These are phyloP conservation scores for Candida odintsovae DNA, from an alignment of 805 yeast species.

Conservation along the genomic window DNA sequence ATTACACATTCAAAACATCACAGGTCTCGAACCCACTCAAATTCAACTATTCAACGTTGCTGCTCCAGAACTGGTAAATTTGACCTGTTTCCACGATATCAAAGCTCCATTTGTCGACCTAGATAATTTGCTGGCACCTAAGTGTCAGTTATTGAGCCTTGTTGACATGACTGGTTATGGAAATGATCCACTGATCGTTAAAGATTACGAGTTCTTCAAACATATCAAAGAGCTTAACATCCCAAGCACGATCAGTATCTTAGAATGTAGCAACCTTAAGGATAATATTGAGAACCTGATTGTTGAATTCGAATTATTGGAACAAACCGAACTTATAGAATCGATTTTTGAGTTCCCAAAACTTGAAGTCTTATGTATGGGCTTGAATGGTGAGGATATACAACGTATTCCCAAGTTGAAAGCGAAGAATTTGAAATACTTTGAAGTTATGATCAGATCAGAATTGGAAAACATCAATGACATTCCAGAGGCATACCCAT, in stretches of 20 bases:
- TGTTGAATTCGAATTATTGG: neutral
- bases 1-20: neutral
- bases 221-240: neutral
- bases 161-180: neutral
- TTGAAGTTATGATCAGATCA: neutral
- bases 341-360: too few relatives aligned
- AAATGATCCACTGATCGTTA: neutral
- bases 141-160: neutral
- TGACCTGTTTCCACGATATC: neutral
- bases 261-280: too few relatives aligned
- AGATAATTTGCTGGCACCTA: neutral
- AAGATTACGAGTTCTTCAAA: neutral
- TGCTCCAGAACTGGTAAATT: neutral
- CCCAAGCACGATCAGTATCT: neutral
- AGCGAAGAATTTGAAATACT: neutral
- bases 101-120: neutral
- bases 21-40: neutral
- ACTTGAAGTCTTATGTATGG: neutral
- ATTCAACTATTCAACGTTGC: neutral
- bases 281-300: neutral
- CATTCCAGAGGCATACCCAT: neutral
- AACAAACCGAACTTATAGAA: neutral
- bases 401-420: neutral
- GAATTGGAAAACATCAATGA: neutral
- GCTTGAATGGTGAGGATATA: neutral